Base-by-base conservation (phyloP, 2,329 filamentous ascomycete genomes). In the Aspergillus chevalieri region DNA sequence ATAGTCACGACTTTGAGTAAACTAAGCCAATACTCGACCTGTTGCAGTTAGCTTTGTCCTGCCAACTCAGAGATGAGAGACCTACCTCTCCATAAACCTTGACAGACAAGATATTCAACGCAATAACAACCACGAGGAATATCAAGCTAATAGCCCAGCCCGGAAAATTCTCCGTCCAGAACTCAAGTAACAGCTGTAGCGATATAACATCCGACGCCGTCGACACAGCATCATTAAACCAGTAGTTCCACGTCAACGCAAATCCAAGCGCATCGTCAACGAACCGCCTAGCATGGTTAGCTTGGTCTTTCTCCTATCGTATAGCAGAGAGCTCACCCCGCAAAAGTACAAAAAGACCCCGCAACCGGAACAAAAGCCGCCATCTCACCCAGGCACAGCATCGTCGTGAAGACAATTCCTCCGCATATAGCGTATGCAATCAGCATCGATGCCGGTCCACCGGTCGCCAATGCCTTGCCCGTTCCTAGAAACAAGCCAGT, bases 191-290 rank as follows among this genome's bases (percentile, higher is more conserved):
- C 2, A 85, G 66, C 60, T 82, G 79, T 30, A 81, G 62, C 0
- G 79, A 76, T 17, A 84, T 79, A 22, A 85, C 66, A 65, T 86
- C 82, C 0, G 80, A 72, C 0, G 82, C 82, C 1, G 77, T 80
- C 0, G 75, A 77, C 0, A 81, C 77, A 1, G 81, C 82, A 65
- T 85, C 81, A 61, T 85, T 84, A 58, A 84, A 83, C 81, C 81
- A 85, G 53, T 74, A 73, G 47, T 74, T 72, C 72, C 72, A 74
- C 6, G 69, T 73, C 21, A 73, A 55, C 17, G 71, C 70, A 50
- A 75, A 74, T 0, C 71, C 72, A 43, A 72, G 59, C 2, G 71
- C 68, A 54, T 72, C 70, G 52, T 74, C 71, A 15, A 74, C 70
- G 41, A 72, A 75, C 2, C 69, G 67, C 44, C 69, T 72, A 47